phyloP scores from a whole-genome alignment of 352 stramenopile genomes.

The Phytophthora sp. region DNA sequence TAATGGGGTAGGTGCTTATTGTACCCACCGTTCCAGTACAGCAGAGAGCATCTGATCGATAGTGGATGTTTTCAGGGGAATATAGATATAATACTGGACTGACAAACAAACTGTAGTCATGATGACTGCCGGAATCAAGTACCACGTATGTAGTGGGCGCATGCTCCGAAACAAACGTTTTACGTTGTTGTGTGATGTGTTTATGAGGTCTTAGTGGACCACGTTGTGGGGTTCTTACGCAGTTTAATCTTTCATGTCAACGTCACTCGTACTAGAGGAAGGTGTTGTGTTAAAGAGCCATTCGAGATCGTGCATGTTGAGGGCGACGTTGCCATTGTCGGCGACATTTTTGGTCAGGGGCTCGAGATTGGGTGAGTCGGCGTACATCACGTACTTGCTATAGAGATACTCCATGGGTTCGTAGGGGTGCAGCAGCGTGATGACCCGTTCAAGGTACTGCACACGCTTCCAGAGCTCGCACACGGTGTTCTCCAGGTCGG shows the following conservation, averaged over 20 bases:
- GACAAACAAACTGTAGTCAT: conserved; percentile 22
- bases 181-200: background rate
- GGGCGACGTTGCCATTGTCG: conserved; percentile 16
- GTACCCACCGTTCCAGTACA: conserved; percentile 11
- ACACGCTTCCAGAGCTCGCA: conserved; percentile 61
- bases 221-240: background rate
- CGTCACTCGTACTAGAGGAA: conserved; percentile 19
- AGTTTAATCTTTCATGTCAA: conserved; percentile 32
- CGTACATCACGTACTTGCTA: conserved; percentile 55
- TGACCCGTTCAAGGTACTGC: conserved; percentile 62
- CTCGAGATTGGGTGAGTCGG: conserved; percentile 41
- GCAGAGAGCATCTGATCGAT: conserved; percentile 27
- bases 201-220: too few relatives aligned
- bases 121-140: conserved; percentile 20
- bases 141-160: conserved; percentile 1
- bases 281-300: conserved; percentile 43
- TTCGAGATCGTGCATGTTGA: conserved; percentile 41
- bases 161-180: too few relatives aligned
- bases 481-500: conserved; percentile 57
- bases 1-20: conserved; percentile 23
- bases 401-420: conserved; percentile 48
- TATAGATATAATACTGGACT: conserved; percentile 20
- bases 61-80: conserved; percentile 24
- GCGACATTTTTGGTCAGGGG: conserved; percentile 20
- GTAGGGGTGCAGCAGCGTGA: conserved; percentile 44